Base-by-base conservation (phyloP, 2,329 filamentous ascomycete species). In the Cucurbitaria berberidis region DNA sequence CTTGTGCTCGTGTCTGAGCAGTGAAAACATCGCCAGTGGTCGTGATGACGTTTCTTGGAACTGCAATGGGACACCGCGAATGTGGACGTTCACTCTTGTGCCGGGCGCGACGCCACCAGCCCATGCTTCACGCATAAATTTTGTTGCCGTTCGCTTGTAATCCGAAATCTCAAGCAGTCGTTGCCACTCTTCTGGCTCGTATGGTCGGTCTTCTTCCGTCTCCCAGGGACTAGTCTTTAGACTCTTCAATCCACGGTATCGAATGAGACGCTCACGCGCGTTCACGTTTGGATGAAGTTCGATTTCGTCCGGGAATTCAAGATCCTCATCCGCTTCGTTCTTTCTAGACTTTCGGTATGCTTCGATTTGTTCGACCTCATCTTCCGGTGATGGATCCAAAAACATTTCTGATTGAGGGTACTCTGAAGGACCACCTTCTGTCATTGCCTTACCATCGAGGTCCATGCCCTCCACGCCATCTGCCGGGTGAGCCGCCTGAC, bases 291-390 rank as follows among this genome's bases (percentile, higher is more conserved):
- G 95, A 62, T 90, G 91, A 47, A 99, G 81, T 75, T 99, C 96
- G 52, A 99, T 95, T 75, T 99, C 95, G 62, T 99, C 95, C 0
- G 95, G 95, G 75, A 98, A 99, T 74, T 98, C 93, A 48, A 90
- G 85, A 74, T 99, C 95, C 13, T 98, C 93, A 44, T 93, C 85
- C 3, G 87, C 91, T 63, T 97, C 93, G 21, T 87, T 86, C 45
- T 87, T 86, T 68, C 92, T 91, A 59, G 87, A 86, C 45, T 85
- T 82, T 34, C 95, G 87, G 76, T 92, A 99, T 39, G 89, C 89
- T 49, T 87, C 90, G 35, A 99, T 82, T 70, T 96, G 87, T 64
- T 87, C 83, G 2, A 89, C 89, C 68, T 96, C 92, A 58, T 97
- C 92, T 65, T 96, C 88, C 1, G 89, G 90, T 45, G 86, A 84